A percentile compares a stretch with the other conserved stretches of the same genome.
Evolutionary conservation across 805 yeast species (phyloP).

Genomic region (Barnettozyma wickerhamii): DNA sequence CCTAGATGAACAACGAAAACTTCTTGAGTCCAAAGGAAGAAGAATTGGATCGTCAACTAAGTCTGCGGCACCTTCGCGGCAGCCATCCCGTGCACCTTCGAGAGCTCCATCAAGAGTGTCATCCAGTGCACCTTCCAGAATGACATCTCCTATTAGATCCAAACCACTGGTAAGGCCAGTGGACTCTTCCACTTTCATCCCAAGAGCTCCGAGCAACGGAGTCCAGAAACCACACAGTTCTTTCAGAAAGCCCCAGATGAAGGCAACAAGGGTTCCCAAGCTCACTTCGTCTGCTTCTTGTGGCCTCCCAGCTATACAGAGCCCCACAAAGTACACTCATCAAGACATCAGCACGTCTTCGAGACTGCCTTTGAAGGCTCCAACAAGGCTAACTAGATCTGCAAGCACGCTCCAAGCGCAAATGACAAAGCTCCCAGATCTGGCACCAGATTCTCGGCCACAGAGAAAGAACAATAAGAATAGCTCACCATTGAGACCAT

Average conservation of each 20-base stretch:
- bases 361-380: conserved; percentile 8
- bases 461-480: conserved; percentile 4
- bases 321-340: conserved; percentile 13
- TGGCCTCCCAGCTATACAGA: conserved; percentile 9
- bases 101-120: conserved; percentile 19
- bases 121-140: conserved; percentile 17
- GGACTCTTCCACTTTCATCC: conserved; percentile 3
- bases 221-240: conserved; percentile 19
- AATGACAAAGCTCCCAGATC: conserved; percentile 16
- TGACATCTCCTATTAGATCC: conserved; percentile 16
- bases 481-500: conserved; percentile 17
- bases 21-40: conserved; percentile 20
- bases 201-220: conserved; percentile 11
- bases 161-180: neutral
- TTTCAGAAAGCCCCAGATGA: conserved; percentile 12
- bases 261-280: conserved; percentile 8
- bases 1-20: conserved; percentile 26
- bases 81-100: conserved; percentile 19
- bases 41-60: conserved; percentile 14
- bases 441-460: conserved; percentile 7
- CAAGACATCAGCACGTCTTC: conserved; percentile 8
- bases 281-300: conserved; percentile 14
- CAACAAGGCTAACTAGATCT: conserved; percentile 16
- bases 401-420: conserved; percentile 23
- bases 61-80: conserved; percentile 16